phyloP scores from a whole-genome alignment of 257 asterid genomes.

The Pogostemon cablin region DNA sequence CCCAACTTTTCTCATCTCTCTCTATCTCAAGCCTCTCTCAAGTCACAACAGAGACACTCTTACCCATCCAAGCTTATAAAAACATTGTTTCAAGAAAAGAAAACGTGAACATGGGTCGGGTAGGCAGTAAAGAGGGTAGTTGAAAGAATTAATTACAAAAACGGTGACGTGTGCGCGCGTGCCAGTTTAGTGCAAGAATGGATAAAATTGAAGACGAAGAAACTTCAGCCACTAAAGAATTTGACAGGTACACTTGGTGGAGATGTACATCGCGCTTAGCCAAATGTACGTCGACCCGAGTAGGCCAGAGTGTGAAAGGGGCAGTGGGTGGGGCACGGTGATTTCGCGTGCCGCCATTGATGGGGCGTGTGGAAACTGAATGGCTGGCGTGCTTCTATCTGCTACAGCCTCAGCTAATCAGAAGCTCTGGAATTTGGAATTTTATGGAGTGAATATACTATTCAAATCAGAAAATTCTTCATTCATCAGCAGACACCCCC shows the following conservation, averaged over 20 bases:
- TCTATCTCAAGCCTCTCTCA: not conserved
- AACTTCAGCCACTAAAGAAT: not conserved
- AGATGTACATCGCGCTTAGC: constrained; percentile 24
- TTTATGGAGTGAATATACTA: no score
- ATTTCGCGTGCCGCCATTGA: constrained; percentile 36
- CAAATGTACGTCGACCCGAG: constrained; percentile 13
- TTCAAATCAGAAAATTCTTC: no score
- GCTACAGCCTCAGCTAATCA: not conserved
- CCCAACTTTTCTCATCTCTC: not conserved
- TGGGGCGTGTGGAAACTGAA: constrained; percentile 39
- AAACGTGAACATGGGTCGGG: constrained; percentile 1
- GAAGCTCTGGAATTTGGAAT: not conserved
- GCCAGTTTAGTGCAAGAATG: constrained; percentile 9
- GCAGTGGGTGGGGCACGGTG: constrained; percentile 31
- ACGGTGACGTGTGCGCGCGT: constrained; percentile 13
- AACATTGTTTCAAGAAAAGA: not conserved
- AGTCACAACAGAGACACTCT: not conserved
- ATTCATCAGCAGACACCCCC: no score
- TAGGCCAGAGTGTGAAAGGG: constrained; percentile 20
- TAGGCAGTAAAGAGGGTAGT: constrained; percentile 20
- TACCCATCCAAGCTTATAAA: not conserved
- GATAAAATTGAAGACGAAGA: not conserved
- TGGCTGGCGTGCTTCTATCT: constrained; percentile 34
- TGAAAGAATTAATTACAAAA: not conserved
- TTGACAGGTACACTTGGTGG: not conserved